These are phyloP conservation scores for Chenopodium suecicum DNA, from an alignment of 148 eudicot genomes.

Conservation along the genomic window DNA sequence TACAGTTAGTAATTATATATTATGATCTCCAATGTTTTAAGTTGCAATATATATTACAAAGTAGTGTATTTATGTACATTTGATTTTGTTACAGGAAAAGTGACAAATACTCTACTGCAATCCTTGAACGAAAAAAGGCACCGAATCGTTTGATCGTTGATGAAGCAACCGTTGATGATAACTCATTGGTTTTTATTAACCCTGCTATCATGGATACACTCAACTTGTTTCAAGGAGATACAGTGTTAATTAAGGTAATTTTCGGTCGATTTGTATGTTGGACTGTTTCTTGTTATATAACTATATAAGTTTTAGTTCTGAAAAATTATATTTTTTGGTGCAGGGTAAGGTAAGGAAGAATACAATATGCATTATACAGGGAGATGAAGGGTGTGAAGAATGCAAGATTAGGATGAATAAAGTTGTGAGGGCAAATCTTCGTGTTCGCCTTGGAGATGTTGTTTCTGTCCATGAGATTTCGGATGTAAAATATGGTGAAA, in stretches of 20 bases:
- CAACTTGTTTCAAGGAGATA: slow-evolving; percentile 66
- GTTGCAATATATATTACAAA: no score
- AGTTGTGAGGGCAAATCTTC: slow-evolving; percentile 69
- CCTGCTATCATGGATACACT: slow-evolving; percentile 70
- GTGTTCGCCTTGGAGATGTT: slow-evolving; percentile 84
- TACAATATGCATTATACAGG: slow-evolving; percentile 66
- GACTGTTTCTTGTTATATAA: no score
- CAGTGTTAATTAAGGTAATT: slow-evolving; percentile 61
- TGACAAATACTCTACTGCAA: slow-evolving; percentile 64
- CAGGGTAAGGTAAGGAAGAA: slow-evolving; percentile 83
- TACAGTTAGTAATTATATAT: no score
- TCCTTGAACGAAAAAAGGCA: slow-evolving; percentile 65
- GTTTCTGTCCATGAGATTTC: slow-evolving; percentile 68
- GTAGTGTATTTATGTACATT: background rate
- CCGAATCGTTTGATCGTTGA: slow-evolving; percentile 73
- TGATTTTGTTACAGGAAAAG: slow-evolving; percentile 25
- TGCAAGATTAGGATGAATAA: slow-evolving; percentile 77
- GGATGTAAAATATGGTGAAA: slow-evolving; percentile 73
- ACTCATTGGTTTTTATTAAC: slow-evolving; percentile 57
- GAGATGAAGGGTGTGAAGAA: slow-evolving; percentile 67
- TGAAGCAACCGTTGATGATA: slow-evolving; percentile 67
- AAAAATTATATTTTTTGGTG: no score
- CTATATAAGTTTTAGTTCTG: no score
- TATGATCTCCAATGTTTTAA: no score
- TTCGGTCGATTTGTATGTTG: background rate